Evolutionary conservation across 2,329 filamentous ascomycete genomes (phyloP).

Genomic region (Arthrinium puccinioides): DNA sequence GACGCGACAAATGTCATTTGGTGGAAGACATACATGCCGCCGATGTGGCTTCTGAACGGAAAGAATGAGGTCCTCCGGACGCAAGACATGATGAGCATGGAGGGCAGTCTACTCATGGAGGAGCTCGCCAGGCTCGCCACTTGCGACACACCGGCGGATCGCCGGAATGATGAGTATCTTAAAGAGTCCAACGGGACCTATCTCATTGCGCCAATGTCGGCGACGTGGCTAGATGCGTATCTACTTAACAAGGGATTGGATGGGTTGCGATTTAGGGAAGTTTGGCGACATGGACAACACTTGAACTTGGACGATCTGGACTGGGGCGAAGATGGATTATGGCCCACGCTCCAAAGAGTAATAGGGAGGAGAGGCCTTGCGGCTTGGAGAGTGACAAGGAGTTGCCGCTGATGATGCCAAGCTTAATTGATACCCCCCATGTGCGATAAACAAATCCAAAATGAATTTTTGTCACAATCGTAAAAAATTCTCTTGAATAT

Average conservation of each 20-base stretch:
- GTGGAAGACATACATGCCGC: constrained; percentile 84
- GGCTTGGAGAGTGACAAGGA: constrained; percentile 59
- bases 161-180: constrained; percentile 46
- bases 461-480: too few relatives aligned
- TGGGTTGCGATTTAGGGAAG: constrained; percentile 57
- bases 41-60: constrained; percentile 71
- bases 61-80: constrained; percentile 67
- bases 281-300: constrained; percentile 62
- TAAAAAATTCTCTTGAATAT: too few relatives aligned
- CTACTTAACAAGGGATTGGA: constrained; percentile 50
- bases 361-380: constrained; percentile 55
- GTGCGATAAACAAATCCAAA: too few relatives aligned
- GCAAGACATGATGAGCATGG: constrained; percentile 66
- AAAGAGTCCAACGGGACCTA: constrained; percentile 59
- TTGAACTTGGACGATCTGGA: constrained; percentile 76
- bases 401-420: constrained; percentile 28
- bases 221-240: constrained; percentile 61
- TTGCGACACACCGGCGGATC: constrained; percentile 52
- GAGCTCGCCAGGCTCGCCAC: constrained; percentile 53
- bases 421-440: too few relatives aligned
- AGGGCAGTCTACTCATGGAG: constrained; percentile 51
- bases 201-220: constrained; percentile 66
- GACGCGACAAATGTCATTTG: constrained; percentile 65
- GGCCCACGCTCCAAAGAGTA: constrained; percentile 62
- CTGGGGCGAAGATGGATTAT: constrained; percentile 69